phyloP scores from a whole-genome alignment of 1,284 basidiomycete species.

The Somion occarium region DNA sequence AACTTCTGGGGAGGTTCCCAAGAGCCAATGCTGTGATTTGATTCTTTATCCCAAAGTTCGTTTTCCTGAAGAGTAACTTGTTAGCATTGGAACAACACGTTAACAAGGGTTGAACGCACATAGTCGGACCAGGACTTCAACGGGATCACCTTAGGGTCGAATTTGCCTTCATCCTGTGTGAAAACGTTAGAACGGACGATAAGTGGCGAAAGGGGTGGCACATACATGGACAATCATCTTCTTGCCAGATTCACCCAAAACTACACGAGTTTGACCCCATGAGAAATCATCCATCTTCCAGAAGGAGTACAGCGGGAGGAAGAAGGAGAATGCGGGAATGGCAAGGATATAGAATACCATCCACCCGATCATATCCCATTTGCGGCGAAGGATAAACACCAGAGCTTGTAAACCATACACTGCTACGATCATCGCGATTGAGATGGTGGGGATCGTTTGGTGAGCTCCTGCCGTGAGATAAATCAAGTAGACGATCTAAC shows the following conservation, averaged over 20 bases:
- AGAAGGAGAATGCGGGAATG: conserved; percentile 88
- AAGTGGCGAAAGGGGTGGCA: conserved; percentile 7
- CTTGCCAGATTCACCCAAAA: conserved; percentile 93
- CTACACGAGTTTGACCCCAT: conserved; percentile 93
- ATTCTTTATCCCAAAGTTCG: conserved; percentile 96
- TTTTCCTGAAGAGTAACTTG: conserved; percentile 57
- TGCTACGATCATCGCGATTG: conserved; percentile 88
- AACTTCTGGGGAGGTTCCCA: conserved; percentile 72
- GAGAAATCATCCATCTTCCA: conserved; percentile 99
- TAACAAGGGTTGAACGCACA: conserved; percentile 31
- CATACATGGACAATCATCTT: conserved; percentile 88
- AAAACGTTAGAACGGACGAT: conserved; percentile 68
- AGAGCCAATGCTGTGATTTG: conserved; percentile 85
- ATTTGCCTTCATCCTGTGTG: conserved; percentile 89
- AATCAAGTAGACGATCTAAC: conserved; percentile 81
- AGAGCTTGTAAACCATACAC: conserved; percentile 91
- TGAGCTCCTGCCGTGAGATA: conserved; percentile 67
- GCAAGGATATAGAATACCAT: conserved; percentile 96
- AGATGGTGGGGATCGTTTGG: conserved; percentile 68
- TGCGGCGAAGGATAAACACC: conserved; percentile 81
- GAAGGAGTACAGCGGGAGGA: conserved; percentile 95
- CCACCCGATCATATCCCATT: conserved; percentile 97
- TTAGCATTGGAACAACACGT: conserved; percentile 1
- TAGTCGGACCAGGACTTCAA: conserved; percentile 97
- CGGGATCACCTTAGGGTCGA: conserved; percentile 88